A percentile compares a stretch with the other conserved stretches of the same genome.
Conservation (phyloP, 495 filamentous ascomycete genomes). For the Aspergillus saccharolyticus region DNA sequence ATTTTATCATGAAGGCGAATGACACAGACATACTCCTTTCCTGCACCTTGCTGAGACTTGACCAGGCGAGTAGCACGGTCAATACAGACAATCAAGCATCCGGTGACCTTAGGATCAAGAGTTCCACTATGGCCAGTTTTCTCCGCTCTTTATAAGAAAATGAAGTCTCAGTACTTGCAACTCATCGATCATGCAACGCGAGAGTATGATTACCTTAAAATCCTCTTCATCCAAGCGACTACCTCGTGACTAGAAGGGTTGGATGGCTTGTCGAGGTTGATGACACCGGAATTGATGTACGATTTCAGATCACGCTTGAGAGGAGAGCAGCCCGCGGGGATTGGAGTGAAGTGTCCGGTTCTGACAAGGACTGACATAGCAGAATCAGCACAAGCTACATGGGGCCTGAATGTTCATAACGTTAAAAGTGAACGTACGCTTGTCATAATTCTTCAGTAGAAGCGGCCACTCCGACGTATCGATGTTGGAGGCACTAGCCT, state of each 20-base stretch:
- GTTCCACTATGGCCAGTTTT: conserved; percentile 98
- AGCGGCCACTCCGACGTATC: conserved; percentile 82
- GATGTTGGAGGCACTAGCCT: conserved; percentile 61
- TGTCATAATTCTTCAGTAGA: conserved; percentile 87
- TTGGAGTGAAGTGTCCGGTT: conserved; percentile 90
- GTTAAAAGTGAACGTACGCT: conserved; percentile 48
- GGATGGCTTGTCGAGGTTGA: conserved; percentile 97
- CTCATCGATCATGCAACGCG: neutral
- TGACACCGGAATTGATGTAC: conserved; percentile 92
- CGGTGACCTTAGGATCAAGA: conserved; percentile 90
- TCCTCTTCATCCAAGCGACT: conserved; percentile 97
- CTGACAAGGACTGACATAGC: conserved; percentile 65
- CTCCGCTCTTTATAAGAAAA: conserved; percentile 61
- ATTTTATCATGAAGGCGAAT: conserved; percentile 90
- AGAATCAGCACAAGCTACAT: conserved; percentile 19
- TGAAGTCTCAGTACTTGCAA: neutral
- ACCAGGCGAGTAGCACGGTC: conserved; percentile 94
- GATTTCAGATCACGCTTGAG: conserved; percentile 89
- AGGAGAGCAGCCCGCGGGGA: conserved; percentile 80
- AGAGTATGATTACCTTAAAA: conserved; percentile 62
- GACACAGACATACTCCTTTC: conserved; percentile 84
- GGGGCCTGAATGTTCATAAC: neutral
- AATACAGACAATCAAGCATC: conserved; percentile 92
- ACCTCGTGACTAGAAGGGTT: conserved; percentile 98
- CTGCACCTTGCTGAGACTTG: conserved; percentile 96